Base-by-base conservation (phyloP, 805 yeast genomes). In the Brettanomyces nanus region DNA sequence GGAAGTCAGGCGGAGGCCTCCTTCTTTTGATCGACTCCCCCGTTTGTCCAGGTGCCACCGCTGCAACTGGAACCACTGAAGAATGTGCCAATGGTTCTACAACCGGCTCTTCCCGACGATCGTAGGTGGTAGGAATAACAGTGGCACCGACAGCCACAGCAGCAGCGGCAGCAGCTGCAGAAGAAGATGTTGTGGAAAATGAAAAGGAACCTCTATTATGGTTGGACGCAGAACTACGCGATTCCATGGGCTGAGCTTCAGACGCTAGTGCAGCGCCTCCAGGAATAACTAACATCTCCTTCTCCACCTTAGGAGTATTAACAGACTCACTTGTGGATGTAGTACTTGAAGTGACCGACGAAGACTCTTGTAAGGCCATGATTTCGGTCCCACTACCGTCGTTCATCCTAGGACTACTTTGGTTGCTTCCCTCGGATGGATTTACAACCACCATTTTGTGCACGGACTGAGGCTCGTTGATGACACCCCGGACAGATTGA, bases 1-100 rank as follows among this genome's bases (percentile, higher is more conserved):
- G 62, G 30, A 53, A 54, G 25, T 52, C 61, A 1, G 69, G 68
- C 3, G 69, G 69, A 11, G 68, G 69, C 40, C 70, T 54, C 17
- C 25, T 19, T 13, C 35, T 32, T 10, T 14, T 18, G 6, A 15
- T 6, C 42, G 62, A 49, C n/a, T n/a, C n/a, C n/a, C n/a, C n/a
- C 4, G 36, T 34, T 14, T 36, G 42, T 9, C 21, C 26, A 3
- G 36, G 13, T 2, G 40, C 19, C 2, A 37, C 31, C 6, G 33
- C 41, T 3, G 38, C 46, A 3, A 56, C 48, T n/a, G 38, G 27
- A 9, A 52, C 40, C 11, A 53, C 52, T 19, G 44, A 43, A 5
- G 60, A 46, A 37, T 54, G 60, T 18, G 54, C 45, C 21, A 54
- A 42, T 2, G 61, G 61, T 1, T 33, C 58, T 19, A 62, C 64